Percentiles rank a stretch among this genome's conserved stretches.
Evolutionary conservation across 1,139 yeast genomes (phyloP).

Genomic region (Lodderomyces theae): DNA sequence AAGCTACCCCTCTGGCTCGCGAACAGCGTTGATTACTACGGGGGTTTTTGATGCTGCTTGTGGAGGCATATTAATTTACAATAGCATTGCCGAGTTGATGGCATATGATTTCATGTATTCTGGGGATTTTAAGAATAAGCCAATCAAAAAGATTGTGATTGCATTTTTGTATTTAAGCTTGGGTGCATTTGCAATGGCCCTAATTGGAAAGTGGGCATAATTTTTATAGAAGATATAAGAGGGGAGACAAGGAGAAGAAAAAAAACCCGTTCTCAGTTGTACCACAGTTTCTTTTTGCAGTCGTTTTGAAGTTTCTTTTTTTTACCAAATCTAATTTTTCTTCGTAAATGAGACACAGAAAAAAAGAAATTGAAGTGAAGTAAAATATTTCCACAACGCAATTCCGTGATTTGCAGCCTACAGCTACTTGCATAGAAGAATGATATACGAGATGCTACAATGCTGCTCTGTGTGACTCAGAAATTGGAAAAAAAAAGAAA

Average conservation of each 20-base stretch:
- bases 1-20: slow-evolving; percentile 32
- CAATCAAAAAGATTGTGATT: slow-evolving; percentile 16
- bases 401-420: too few relatives aligned
- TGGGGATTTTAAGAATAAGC: slow-evolving; percentile 21
- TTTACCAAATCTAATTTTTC: too few relatives aligned
- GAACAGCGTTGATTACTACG: slow-evolving; percentile 31
- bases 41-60: slow-evolving; percentile 38
- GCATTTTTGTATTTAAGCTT: slow-evolving; percentile 28
- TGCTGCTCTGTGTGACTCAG: too few relatives aligned
- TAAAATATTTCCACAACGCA: too few relatives aligned
- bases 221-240: not conserved
- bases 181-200: slow-evolving; percentile 41
- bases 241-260: too few relatives aligned
- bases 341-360: not conserved
- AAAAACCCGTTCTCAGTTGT: too few relatives aligned
- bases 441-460: too few relatives aligned
- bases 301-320: too few relatives aligned
- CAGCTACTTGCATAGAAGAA: too few relatives aligned
- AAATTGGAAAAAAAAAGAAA: too few relatives aligned
- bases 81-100: slow-evolving; percentile 40
- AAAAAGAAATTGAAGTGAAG: not conserved
- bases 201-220: slow-evolving; percentile 43
- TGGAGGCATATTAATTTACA: slow-evolving; percentile 39
- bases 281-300: too few relatives aligned
- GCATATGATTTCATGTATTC: slow-evolving; percentile 37